Base-by-base conservation (phyloP, 73 alveolate genomes). In the Vitrella brassicaformis region DNA sequence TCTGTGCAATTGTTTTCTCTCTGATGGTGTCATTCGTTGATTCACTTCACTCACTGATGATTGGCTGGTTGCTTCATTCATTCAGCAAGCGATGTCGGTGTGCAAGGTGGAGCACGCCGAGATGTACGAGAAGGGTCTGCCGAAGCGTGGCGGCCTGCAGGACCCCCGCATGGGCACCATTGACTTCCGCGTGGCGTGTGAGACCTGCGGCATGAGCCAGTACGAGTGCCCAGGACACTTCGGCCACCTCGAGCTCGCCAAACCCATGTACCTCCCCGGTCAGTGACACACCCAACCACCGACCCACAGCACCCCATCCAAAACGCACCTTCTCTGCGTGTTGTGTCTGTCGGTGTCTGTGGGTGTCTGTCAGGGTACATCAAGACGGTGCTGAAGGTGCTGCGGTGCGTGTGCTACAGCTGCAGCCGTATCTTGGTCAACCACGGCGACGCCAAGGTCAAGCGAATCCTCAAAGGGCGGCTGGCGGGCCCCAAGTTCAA, bases 191-290 rank as follows among this genome's bases (percentile, higher is more conserved):
- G 67, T 80, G 27, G 71, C 64, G 45, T 93, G 98, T 75, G 46
- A 68, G 65, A 91, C 95, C 30, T 93, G 98, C 81, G 83, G 80
- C 64, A 92, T 96, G 45, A 78, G 93, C 47, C 74, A 78, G 66
- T 87, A 83, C 47, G 91, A 91, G 65, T 93, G 98, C 78, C 98
- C 98, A 22, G 98, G 98, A 28, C 98, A 93, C 87, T 91, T 93
- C 71, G 98, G 98, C 10, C 94, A 87, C 74, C 89, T 93, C 73
- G 90, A 85, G 28, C 87, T 93, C 27, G 96, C 93, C 19, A 83
- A 56, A 74, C 95, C 96, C 30, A 94, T 91, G 31, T 93, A 81
- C 82, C 97, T 91, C 78, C 86, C 86, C 19, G 98, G n/a, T n/a
- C n/a, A n/a, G n/a, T n/a, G n/a, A n/a, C n/a, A n/a, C n/a, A n/a